phyloP scores from a whole-genome alignment of 768 basidiomycete species.

The Suillus decipiens region DNA sequence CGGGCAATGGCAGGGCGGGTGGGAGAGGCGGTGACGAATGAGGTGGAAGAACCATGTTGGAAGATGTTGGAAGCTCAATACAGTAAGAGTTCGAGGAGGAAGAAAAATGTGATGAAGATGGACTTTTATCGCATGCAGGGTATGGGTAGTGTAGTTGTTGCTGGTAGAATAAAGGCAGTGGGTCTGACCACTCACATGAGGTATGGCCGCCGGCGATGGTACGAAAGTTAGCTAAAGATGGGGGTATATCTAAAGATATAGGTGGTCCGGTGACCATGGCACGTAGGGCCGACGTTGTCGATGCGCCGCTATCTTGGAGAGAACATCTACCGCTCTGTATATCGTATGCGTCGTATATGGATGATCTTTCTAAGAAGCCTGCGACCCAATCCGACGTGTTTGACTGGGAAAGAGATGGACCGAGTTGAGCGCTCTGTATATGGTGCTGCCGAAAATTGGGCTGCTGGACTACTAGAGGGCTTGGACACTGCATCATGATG shows the following conservation, averaged over 20 bases:
- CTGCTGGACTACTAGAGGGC: conserved; percentile 12
- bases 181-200: conserved; percentile 28
- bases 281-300: conserved; percentile 17
- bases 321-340: conserved; percentile 14
- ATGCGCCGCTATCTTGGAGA: conserved; percentile 11
- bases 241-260: conserved; percentile 21
- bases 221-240: conserved; percentile 23
- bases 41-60: conserved; percentile 14
- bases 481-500: conserved; percentile 17
- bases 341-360: conserved; percentile 23
- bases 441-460: conserved; percentile 22
- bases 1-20: conserved; percentile 4
- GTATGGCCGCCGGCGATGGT: conserved; percentile 23
- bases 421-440: conserved; percentile 12
- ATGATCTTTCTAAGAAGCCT: conserved; percentile 35
- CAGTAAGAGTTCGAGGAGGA: conserved; percentile 12
- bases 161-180: conserved; percentile 20
- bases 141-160: conserved; percentile 24
- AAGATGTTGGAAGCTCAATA: conserved; percentile 15
- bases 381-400: conserved; percentile 25
- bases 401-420: conserved; percentile 17
- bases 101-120: conserved; percentile 5
- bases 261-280: conserved; percentile 13
- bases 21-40: conserved; percentile 13
- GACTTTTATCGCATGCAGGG: conserved; percentile 17